Conservation (phyloP, 192 early-diverging fungal genomes). For the Diversispora eburnea region DNA sequence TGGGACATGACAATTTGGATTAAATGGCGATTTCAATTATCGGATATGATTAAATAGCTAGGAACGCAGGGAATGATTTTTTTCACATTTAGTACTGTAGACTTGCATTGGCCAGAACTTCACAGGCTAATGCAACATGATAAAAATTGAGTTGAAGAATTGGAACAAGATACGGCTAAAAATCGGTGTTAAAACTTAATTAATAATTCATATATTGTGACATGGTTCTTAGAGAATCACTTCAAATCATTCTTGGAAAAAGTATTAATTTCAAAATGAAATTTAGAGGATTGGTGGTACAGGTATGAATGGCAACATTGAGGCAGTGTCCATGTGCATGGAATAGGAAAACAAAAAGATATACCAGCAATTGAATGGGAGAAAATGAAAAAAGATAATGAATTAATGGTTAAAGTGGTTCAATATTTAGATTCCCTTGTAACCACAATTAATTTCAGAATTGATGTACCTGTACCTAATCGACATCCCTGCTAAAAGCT, state of each 20-base stretch:
- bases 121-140: neutral
- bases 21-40: neutral
- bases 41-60: slow-evolving; percentile 1
- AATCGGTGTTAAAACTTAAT: neutral
- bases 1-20: neutral
- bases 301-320: no score
- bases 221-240: neutral
- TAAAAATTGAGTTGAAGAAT: neutral
- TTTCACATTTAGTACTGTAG: neutral
- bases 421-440: no score
- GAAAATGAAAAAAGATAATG: no score
- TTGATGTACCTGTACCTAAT: no score
- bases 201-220: neutral
- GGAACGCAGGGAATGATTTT: neutral
- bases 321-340: no score
- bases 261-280: neutral
- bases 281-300: neutral
- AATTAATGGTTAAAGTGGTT: no score
- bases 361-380: no score
- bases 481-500: no score
- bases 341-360: no score
- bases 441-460: no score
- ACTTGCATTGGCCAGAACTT: neutral
- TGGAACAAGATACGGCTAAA: neutral
- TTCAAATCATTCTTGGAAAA: neutral